Percentiles rank a stretch among this genome's conserved stretches.
Evolutionary conservation across 1,284 basidiomycete genomes (phyloP).

Genomic region (Moesziomyces parantarcticus): DNA sequence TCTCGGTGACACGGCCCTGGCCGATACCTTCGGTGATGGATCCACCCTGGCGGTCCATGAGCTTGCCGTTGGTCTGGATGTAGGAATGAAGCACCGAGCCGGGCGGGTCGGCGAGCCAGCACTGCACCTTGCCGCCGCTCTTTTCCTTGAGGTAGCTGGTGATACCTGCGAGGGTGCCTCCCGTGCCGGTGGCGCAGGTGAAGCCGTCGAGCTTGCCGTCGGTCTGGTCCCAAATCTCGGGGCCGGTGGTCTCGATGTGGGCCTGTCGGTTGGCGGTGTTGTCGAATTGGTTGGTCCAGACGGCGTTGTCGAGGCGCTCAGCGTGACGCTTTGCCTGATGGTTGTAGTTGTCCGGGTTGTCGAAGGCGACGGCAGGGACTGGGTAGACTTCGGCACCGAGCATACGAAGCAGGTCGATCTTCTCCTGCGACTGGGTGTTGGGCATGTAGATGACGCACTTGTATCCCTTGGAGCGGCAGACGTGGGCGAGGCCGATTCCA

Average conservation of each 20-base stretch:
- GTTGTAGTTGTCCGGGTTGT: slow-evolving; percentile 97
- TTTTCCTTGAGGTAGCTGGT: slow-evolving; percentile 87
- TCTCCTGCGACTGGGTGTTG: slow-evolving; percentile 90
- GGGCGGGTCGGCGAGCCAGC: slow-evolving; percentile 96
- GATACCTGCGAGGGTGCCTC: slow-evolving; percentile 91
- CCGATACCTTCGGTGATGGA: slow-evolving; percentile 99
- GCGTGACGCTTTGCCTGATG: slow-evolving; percentile 95
- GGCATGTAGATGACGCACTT: slow-evolving; percentile 99
- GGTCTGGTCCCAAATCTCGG: slow-evolving; percentile 96
- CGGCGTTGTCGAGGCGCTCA: slow-evolving; percentile 82
- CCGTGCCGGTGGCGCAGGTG: slow-evolving; percentile 92
- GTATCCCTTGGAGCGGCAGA: slow-evolving; percentile 92
- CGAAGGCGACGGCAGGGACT: slow-evolving; percentile 94
- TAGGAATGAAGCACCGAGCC: slow-evolving; percentile 92
- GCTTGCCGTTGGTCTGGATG: slow-evolving; percentile 79
- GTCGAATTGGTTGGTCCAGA: slow-evolving; percentile 99
- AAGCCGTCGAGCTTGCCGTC: slow-evolving; percentile 85
- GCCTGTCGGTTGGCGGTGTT: slow-evolving; percentile 87
- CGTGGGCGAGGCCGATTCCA: slow-evolving; percentile 91
- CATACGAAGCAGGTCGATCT: slow-evolving; percentile 96
- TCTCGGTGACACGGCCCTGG: slow-evolving; percentile 95
- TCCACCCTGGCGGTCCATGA: slow-evolving; percentile 80
- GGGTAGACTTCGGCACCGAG: slow-evolving; percentile 95
- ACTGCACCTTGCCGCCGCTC: slow-evolving; percentile 82
- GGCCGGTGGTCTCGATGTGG: slow-evolving; percentile 91